A percentile compares a stretch with the other conserved stretches of the same genome.
Evolutionary conservation across 1,284 basidiomycete genomes (phyloP).

Genomic region (Trichosporon ovoides): DNA sequence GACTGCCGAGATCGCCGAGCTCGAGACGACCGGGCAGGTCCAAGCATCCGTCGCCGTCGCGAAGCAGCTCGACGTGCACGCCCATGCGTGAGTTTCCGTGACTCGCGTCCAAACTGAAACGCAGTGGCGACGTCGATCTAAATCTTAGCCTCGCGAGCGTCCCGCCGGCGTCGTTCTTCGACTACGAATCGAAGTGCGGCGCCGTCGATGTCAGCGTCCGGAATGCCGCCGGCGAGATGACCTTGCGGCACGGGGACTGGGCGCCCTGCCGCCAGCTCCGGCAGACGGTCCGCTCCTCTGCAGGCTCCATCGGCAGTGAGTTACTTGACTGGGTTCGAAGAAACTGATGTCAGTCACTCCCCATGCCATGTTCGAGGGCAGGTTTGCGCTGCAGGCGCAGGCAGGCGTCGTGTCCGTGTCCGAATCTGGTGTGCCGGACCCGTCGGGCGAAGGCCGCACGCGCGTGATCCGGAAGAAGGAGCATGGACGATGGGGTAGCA

Average conservation of each 20-base stretch:
- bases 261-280: constrained; percentile 17
- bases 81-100: constrained; percentile 1
- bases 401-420: constrained; percentile 16
- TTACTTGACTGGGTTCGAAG: neutral
- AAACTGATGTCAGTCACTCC: constrained; percentile 7
- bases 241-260: constrained; percentile 17
- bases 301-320: constrained; percentile 16
- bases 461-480: neutral
- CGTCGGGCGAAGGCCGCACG: neutral
- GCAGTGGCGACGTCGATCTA: constrained; percentile 18
- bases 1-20: constrained; percentile 8
- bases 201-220: neutral
- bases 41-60: constrained; percentile 5
- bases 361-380: constrained; percentile 19
- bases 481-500: neutral
- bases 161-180: neutral
- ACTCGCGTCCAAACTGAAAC: neutral
- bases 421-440: neutral
- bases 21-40: constrained; percentile 10
- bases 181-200: neutral
- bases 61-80: constrained; percentile 1
- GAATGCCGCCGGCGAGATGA: constrained; percentile 7
- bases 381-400: constrained; percentile 8
- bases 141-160: constrained; percentile 7
- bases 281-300: constrained; percentile 3